Percentiles rank a stretch among this genome's conserved stretches.
Conservation (phyloP, 495 filamentous ascomycete species). For the Hypoxylon subgilvum region DNA sequence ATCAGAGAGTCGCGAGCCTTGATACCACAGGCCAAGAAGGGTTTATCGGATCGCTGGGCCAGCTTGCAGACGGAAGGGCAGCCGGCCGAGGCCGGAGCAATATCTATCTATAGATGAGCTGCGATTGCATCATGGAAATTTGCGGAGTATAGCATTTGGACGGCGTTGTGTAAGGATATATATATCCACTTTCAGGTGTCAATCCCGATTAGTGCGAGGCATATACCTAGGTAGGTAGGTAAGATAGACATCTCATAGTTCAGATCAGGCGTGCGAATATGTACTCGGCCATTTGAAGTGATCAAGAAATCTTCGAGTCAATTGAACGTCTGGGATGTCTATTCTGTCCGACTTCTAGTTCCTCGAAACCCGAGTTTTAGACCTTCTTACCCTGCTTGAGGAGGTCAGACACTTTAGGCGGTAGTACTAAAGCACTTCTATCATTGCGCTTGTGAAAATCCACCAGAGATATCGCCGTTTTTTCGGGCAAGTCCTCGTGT, state of each 20-base stretch:
- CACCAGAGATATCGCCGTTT: slow-evolving; percentile 79
- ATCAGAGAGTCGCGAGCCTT: slow-evolving; percentile 37
- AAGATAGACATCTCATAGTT: too few relatives aligned
- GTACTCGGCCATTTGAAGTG: neutral
- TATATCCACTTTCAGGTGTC: slow-evolving; percentile 1
- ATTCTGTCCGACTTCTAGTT: too few relatives aligned
- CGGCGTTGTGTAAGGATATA: slow-evolving; percentile 27
- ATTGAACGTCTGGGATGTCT: too few relatives aligned
- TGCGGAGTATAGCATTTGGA: slow-evolving; percentile 27
- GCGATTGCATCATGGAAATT: slow-evolving; percentile 6
- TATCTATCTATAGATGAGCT: slow-evolving; percentile 8
- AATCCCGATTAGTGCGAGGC: neutral
- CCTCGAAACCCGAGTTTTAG: too few relatives aligned
- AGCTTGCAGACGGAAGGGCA: slow-evolving; percentile 11
- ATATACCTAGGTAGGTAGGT: slow-evolving; percentile 17
- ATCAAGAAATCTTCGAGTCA: too few relatives aligned
- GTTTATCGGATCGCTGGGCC: slow-evolving; percentile 43
- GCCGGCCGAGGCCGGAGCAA: slow-evolving; percentile 13
- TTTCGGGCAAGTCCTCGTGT: slow-evolving; percentile 91
- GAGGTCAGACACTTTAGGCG: slow-evolving; percentile 79
- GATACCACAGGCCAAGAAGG: slow-evolving; percentile 34
- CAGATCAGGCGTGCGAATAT: neutral
- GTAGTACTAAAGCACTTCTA: slow-evolving; percentile 78
- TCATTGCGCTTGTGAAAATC: slow-evolving; percentile 95
- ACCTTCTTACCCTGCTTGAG: slow-evolving; percentile 60